phyloP scores from a whole-genome alignment of 805 yeast genomes.

The Yueomyces sp. region DNA sequence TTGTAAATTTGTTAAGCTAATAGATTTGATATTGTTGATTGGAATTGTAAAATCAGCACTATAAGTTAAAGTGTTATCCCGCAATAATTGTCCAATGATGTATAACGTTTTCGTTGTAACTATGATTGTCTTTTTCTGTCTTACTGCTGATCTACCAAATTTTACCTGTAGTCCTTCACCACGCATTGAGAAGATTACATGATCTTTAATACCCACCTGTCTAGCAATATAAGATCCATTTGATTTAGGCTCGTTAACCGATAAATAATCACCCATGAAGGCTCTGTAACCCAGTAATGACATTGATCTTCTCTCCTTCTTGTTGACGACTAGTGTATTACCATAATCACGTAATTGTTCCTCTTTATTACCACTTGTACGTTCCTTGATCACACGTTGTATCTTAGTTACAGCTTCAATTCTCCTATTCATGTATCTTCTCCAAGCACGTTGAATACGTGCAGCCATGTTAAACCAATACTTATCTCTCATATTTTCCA shows the following conservation, averaged over 20 bases:
- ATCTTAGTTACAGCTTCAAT: slow-evolving; percentile 75
- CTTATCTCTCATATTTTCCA: slow-evolving; percentile 91
- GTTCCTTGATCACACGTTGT: slow-evolving; percentile 73
- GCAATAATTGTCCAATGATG: slow-evolving; percentile 59
- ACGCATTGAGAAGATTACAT: slow-evolving; percentile 61
- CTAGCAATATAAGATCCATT: slow-evolving; percentile 64
- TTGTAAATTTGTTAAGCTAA: slow-evolving; percentile 61
- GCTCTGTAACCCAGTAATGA: slow-evolving; percentile 80
- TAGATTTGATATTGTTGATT: slow-evolving; percentile 41
- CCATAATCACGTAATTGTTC: slow-evolving; percentile 83
- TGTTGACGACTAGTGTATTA: slow-evolving; percentile 48
- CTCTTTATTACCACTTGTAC: slow-evolving; percentile 66
- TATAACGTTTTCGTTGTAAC: slow-evolving; percentile 51
- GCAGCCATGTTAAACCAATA: slow-evolving; percentile 99
- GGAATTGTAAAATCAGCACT: slow-evolving; percentile 53
- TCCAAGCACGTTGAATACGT: slow-evolving; percentile 92
- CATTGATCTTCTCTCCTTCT: slow-evolving; percentile 83
- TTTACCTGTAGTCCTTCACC: slow-evolving; percentile 77
- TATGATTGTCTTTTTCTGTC: slow-evolving; percentile 61
- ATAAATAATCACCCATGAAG: slow-evolving; percentile 88
- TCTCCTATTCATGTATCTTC: slow-evolving; percentile 67
- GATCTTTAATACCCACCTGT: slow-evolving; percentile 56
- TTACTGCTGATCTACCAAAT: slow-evolving; percentile 82
- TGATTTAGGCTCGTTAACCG: slow-evolving; percentile 64
- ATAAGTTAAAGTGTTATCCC: slow-evolving; percentile 47